Conservation (phyloP, 1,139 yeast genomes). For the Wickerhamomyces sp. region DNA sequence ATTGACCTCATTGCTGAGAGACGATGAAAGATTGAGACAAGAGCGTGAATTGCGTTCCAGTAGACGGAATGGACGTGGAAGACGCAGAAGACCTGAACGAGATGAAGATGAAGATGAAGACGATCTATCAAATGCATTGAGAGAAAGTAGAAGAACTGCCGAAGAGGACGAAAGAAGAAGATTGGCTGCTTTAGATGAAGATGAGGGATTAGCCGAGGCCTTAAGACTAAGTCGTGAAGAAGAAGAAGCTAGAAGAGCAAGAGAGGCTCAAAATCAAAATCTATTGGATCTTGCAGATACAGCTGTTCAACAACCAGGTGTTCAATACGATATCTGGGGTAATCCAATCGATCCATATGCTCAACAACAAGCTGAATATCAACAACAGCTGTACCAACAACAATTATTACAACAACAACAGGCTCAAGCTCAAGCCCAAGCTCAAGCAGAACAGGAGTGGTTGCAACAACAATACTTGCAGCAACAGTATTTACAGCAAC, state of each 20-base stretch:
- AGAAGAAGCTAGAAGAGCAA: conserved; percentile 66
- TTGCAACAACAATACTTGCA: conserved; percentile 8
- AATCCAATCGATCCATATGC: conserved; percentile 52
- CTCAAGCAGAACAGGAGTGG: conserved; percentile 24
- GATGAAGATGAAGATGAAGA: conserved; percentile 55
- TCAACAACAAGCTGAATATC: conserved; percentile 23
- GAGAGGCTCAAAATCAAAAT: conserved; percentile 43
- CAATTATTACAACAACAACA: conserved; percentile 29
- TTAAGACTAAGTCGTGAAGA: conserved; percentile 82
- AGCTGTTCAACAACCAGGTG: conserved; percentile 29
- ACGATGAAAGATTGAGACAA: conserved; percentile 75
- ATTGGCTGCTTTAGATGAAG: conserved; percentile 36
- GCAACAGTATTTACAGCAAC: conserved; percentile 14
- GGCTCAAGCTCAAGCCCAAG: conserved; percentile 25
- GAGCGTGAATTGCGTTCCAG: conserved; percentile 55
- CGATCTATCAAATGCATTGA: conserved; percentile 81
- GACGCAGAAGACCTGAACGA: conserved; percentile 17
- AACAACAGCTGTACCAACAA: conserved; percentile 24
- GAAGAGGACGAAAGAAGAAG: conserved; percentile 74
- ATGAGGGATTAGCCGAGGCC: conserved; percentile 77
- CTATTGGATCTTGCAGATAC: conserved; percentile 51
- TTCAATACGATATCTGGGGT: conserved; percentile 68
- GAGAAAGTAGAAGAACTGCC: conserved; percentile 77
- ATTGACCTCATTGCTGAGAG: conserved; percentile 69
- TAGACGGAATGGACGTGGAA: conserved; percentile 18